A percentile compares a stretch with the other conserved stretches of the same genome.
phyloP scores from a whole-genome alignment of 495 filamentous ascomycete species.

The Penicillium canariense region DNA sequence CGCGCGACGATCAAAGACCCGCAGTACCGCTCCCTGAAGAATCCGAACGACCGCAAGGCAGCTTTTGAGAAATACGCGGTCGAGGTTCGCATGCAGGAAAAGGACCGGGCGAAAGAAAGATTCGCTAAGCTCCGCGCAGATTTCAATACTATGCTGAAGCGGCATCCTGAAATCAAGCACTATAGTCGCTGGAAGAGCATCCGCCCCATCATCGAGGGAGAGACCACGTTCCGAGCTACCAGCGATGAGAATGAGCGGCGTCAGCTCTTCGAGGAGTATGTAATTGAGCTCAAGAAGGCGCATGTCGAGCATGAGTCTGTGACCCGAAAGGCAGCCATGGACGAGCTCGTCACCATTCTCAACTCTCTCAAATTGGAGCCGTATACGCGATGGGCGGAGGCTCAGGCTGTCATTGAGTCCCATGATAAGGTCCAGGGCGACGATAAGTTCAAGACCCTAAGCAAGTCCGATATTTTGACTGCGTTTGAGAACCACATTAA shows the following conservation, averaged over 20 bases:
- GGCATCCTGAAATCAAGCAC: conserved; percentile 95
- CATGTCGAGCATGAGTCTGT: conserved; percentile 71
- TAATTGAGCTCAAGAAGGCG: conserved; percentile 74
- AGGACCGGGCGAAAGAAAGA: conserved; percentile 92
- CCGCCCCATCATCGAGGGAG: conserved; percentile 88
- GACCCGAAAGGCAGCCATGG: conserved; percentile 77
- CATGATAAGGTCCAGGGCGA: conserved; percentile 80
- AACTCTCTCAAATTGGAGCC: conserved; percentile 84
- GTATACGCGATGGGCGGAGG: conserved; percentile 93
- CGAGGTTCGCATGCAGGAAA: conserved; percentile 88
- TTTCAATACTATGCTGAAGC: conserved; percentile 93
- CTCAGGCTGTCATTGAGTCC: conserved; percentile 74
- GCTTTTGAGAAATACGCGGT: conserved; percentile 95
- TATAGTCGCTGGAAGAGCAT: conserved; percentile 98
- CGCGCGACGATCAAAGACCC: conserved; percentile 87
- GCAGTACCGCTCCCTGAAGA: conserved; percentile 89
- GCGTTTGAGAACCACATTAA: conserved; percentile 96
- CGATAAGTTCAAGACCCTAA: conserved; percentile 83
- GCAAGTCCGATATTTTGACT: conserved; percentile 84
- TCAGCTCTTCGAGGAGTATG: conserved; percentile 93
- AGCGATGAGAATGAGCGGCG: conserved; percentile 85
- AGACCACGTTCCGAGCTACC: conserved; percentile 91
- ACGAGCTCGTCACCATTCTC: conserved; percentile 77
- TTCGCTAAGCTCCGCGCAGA: conserved; percentile 89
- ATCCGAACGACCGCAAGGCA: conserved; percentile 85